Percentiles rank a stretch among this genome's conserved stretches.
These are phyloP conservation scores for Claviceps paspali DNA, from an alignment of 2,329 filamentous ascomycete genomes.

Conservation along the genomic window DNA sequence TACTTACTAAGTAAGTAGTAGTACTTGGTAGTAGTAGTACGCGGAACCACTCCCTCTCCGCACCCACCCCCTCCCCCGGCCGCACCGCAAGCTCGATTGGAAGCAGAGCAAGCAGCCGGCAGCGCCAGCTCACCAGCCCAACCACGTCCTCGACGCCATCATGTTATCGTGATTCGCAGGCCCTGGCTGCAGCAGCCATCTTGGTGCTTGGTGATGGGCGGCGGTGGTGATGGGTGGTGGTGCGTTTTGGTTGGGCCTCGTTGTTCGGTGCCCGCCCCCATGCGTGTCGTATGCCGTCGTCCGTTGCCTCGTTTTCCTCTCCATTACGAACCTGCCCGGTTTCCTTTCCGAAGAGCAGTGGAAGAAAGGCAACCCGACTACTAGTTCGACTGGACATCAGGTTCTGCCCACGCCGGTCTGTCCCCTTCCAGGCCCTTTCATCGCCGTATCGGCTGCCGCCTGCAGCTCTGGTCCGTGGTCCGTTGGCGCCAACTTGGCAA, in stretches of 20 bases:
- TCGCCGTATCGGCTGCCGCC: constrained; percentile 1
- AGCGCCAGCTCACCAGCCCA: constrained; percentile 24
- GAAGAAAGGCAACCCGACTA: not conserved
- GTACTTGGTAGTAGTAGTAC: too few species aligned
- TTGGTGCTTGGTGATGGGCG: too few species aligned
- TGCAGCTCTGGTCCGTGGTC: constrained; percentile 1
- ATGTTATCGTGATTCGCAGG: constrained; percentile 1
- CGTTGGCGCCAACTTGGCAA: not conserved
- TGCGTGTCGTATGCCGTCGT: not conserved
- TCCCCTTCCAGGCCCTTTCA: too few species aligned
- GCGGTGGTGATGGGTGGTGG: too few species aligned
- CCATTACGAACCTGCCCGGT: not conserved
- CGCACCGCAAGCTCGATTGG: constrained; percentile 17
- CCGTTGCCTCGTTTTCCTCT: not conserved
- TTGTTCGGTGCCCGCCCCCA: too few species aligned
- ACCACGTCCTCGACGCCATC: constrained; percentile 7
- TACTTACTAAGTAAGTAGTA: too few species aligned
- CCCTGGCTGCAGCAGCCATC: not conserved
- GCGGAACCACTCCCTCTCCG: too few species aligned
- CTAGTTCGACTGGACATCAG: not conserved
- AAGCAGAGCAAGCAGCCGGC: constrained; percentile 18
- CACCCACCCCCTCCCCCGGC: constrained; percentile 11
- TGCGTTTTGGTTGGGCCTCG: not conserved
- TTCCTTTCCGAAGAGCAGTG: not conserved
- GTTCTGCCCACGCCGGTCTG: too few species aligned